These are phyloP conservation scores for Bondarzewia mesenterica DNA, from an alignment of 1,284 basidiomycete genomes.

Conservation along the genomic window DNA sequence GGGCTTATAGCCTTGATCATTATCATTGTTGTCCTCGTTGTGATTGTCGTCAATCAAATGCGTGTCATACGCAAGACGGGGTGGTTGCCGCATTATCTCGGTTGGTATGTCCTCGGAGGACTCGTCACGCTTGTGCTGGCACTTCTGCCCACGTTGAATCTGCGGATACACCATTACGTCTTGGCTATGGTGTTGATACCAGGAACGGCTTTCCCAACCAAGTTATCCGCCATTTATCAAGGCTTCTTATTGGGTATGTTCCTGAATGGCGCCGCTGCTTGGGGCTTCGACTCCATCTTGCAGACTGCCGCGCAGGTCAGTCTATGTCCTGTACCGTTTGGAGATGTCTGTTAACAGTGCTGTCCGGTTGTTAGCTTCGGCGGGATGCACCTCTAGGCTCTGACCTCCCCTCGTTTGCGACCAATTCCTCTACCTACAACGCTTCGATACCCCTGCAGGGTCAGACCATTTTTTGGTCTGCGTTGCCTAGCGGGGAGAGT, in stretches of 20 bases:
- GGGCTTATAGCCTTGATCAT: conserved; percentile 68
- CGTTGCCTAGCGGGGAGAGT: conserved; percentile 37
- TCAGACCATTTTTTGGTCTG: conserved; percentile 58
- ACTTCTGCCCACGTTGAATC: conserved; percentile 58
- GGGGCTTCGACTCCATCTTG: conserved; percentile 74
- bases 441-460: conserved; percentile 43
- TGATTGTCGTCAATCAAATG: conserved; percentile 65
- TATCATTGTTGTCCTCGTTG: conserved; percentile 54
- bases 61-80: conserved; percentile 82
- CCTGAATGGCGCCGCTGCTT: conserved; percentile 69
- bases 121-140: conserved; percentile 60
- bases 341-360: conserved; percentile 3
- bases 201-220: conserved; percentile 75
- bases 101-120: conserved; percentile 65
- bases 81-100: conserved; percentile 67
- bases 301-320: conserved; percentile 66
- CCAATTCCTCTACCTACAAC: conserved; percentile 62
- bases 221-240: conserved; percentile 71
- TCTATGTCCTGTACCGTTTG: not conserved
- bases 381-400: conserved; percentile 70
- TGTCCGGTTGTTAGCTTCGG: conserved; percentile 38
- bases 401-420: conserved; percentile 62
- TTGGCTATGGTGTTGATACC: conserved; percentile 71
- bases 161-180: conserved; percentile 73
- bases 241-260: conserved; percentile 81